Evolutionary conservation across 345 rosid species (phyloP).

Genomic region (Hibiscus trionum): DNA sequence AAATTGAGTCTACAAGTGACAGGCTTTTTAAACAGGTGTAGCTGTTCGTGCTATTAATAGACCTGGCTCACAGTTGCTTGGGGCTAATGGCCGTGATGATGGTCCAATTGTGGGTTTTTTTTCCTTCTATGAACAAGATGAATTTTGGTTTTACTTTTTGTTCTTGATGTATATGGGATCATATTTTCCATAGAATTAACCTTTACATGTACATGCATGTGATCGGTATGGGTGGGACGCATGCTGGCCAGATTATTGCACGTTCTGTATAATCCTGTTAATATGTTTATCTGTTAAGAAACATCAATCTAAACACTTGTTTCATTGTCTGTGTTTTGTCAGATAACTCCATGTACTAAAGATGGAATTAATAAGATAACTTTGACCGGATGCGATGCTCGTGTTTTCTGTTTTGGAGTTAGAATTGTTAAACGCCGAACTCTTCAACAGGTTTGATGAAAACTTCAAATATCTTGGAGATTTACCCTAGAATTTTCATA

Average conservation of each 20-base stretch:
- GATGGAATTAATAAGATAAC: constrained; percentile 82
- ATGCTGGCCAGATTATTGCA: no score
- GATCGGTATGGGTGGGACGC: neutral
- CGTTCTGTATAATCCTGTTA: no score
- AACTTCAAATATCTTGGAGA: neutral
- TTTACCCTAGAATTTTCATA: neutral
- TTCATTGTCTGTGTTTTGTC: constrained; percentile 17
- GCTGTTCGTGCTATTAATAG: constrained; percentile 77
- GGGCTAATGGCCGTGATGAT: constrained; percentile 97
- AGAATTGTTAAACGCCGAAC: constrained; percentile 72
- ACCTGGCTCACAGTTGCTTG: constrained; percentile 81
- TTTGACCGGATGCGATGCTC: constrained; percentile 75
- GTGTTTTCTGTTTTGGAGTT: constrained; percentile 81
- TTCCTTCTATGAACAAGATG: neutral
- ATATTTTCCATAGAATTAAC: neutral
- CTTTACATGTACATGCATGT: neutral
- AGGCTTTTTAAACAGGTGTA: constrained; percentile 31
- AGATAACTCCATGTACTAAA: constrained; percentile 65
- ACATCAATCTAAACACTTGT: neutral
- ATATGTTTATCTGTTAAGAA: neutral
- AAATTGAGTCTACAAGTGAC: neutral
- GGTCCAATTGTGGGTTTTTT: constrained; percentile 43
- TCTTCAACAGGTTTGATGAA: constrained; percentile 60
- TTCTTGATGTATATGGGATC: neutral
- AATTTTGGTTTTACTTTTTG: neutral